Evolutionary conservation across 2,329 filamentous ascomycete species (phyloP), one percentile per base, ranked within the genome.

Genomic region (Aspergillus amoenus): DNA sequence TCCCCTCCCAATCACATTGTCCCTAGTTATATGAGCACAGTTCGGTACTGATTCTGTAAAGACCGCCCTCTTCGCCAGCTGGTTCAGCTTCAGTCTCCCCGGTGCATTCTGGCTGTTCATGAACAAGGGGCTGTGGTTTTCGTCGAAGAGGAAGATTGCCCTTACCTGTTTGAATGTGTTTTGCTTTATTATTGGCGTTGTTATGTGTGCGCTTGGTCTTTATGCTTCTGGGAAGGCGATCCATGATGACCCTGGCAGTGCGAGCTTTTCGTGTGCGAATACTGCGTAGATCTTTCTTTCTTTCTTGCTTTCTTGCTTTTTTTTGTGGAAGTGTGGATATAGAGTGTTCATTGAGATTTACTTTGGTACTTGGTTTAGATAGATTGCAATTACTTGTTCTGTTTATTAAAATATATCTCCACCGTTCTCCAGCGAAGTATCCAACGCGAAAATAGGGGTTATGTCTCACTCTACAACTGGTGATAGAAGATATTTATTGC

Each of bases 1-100:
- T 61, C n/a, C 43, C 18, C 22, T 17, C 12, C 3, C 13, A 30
- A 4, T 30, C 9, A 11, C 0, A 30, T 4, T 11, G 3, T 11
- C 27, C 4, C 9, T 11, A 30, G 2, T 11, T 4, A 11, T 24
- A 24, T 30, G 27, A 9, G 27, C 3, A 30, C 3, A 15, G 22
- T 46, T 21, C 21, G 21, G 7, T 24, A 5, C 15, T 34, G 3
- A 7, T 34, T 12, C 7, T 24, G 3, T 13, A 41, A 6, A 34
- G 39, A 80, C 78, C 27, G 81, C 86, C 1, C 72, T 88, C 2
- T 88, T 89, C 58, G 84, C 82, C 17, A 84, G 81, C 54, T 89
- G 87, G 86, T 90, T 89, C 70, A 86, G 83, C 52, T 82, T 66
- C 56, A 67, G 69, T 34, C 59, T 73, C 3, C 68, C 67, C 18